phyloP scores from a whole-genome alignment of 2,329 filamentous ascomycete genomes.

The Sporothrix brasiliensis region DNA sequence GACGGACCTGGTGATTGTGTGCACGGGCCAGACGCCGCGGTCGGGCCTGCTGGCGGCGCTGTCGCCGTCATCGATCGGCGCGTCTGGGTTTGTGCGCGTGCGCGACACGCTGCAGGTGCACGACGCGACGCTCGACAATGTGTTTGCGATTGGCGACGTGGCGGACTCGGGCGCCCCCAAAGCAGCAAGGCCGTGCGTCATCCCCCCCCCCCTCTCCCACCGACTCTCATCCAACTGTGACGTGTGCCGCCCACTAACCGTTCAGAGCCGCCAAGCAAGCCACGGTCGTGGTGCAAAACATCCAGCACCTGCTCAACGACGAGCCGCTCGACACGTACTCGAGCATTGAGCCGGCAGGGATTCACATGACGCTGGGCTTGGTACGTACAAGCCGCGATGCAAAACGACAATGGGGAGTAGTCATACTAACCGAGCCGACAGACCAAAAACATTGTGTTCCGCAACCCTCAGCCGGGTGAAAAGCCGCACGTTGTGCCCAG shows the following conservation, averaged over 20 bases:
- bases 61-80: constrained; percentile 26
- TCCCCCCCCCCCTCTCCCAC: too few relatives aligned
- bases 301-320: constrained; percentile 31
- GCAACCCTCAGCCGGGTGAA: constrained; percentile 25
- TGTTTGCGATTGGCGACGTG: constrained; percentile 68
- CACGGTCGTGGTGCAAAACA: constrained; percentile 32
- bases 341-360: constrained; percentile 28
- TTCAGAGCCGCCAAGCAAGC: constrained; percentile 29
- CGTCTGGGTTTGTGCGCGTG: constrained; percentile 32
- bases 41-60: constrained; percentile 29
- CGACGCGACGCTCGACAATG: constrained; percentile 43
- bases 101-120: constrained; percentile 32
- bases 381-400: constrained; percentile 4
- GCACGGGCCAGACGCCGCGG: constrained; percentile 32
- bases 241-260: neutral
- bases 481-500: constrained; percentile 5
- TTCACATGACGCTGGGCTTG: constrained; percentile 33
- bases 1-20: constrained; percentile 30
- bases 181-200: constrained; percentile 28
- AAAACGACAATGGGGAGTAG: neutral
- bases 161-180: constrained; percentile 54
- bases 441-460: constrained; percentile 34
- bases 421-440: neutral
- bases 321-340: constrained; percentile 31
- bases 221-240: neutral